Evolutionary conservation across 441 rosid genomes (phyloP), one percentile per base, ranked within the genome.

Genomic region (Bocquillonia castaneifolia): DNA sequence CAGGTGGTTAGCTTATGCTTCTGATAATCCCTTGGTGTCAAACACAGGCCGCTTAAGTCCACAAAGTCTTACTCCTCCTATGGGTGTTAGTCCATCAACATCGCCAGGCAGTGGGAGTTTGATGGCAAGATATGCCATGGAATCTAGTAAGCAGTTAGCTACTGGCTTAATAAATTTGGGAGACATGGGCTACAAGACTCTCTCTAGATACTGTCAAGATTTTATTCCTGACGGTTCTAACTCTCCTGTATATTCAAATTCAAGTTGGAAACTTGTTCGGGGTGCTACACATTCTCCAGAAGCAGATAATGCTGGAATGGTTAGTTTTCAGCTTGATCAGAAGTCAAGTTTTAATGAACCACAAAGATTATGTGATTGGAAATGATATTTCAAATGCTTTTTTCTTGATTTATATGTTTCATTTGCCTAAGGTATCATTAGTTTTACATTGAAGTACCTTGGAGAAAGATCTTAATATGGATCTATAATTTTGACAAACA

Each of bases 1-100:
- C 45, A 86, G 94, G 82, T 94, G 98, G 99, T 82, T 92, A 77
- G 98, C 98, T 68, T 94, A 92, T 85, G 94, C 98, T 73, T 88
- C 98, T 69, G 85, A 83, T 74, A 88, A 72, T 65, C 96, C 94
- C 14, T 79, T 94, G 72, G 76, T 84, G 48, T 81, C 94, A 56
- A 88, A 73, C 77, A 73, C 87, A 42, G 96, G 97, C 69, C 92
- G 98, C 73, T 72, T 94, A 68, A 92, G 98, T 80, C 99, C 99
- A 31, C 97, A 92, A 75, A 88, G 86, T 71, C 88, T 90, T 75
- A 87, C 91, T 65, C 96, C 93, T 79, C 92, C 93, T 62, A 91
- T 96, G 45, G 91, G 93, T 34, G 87, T 94, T 63, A 94, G 98
- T 78, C 99, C 98, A 66, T 92, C 99, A 70, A 90, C 98, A 40